These are phyloP conservation scores for Myotisia sp. DNA, from an alignment of 2,329 filamentous ascomycete genomes.

Conservation along the genomic window DNA sequence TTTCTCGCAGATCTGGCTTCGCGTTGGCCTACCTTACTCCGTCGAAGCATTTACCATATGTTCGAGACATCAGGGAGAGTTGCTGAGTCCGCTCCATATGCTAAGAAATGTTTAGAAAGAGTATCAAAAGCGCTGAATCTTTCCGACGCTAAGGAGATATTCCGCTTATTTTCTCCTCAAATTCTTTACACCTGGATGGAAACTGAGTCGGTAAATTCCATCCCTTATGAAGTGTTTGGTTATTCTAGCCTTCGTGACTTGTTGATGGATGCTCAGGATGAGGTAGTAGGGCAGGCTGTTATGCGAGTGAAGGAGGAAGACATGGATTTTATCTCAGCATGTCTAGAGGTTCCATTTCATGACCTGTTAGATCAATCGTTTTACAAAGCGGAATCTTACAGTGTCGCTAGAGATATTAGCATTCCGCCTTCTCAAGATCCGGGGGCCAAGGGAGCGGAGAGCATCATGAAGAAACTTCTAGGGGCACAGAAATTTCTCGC, in stretches of 20 bases:
- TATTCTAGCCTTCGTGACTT: slow-evolving; percentile 57
- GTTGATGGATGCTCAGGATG: slow-evolving; percentile 55
- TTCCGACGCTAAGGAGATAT: slow-evolving; percentile 53
- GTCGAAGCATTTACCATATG: slow-evolving; percentile 80
- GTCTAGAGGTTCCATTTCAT: slow-evolving; percentile 40
- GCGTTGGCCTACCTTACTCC: slow-evolving; percentile 70
- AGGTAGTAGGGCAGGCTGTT: slow-evolving; percentile 64
- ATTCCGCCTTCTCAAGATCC: slow-evolving; percentile 29
- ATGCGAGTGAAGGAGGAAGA: slow-evolving; percentile 63
- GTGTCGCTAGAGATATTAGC: slow-evolving; percentile 59
- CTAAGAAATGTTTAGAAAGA: slow-evolving; percentile 52
- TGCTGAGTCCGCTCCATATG: slow-evolving; percentile 50
- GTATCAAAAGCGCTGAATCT: slow-evolving; percentile 55
- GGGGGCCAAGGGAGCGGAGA: slow-evolving; percentile 45
- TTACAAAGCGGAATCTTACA: slow-evolving; percentile 66
- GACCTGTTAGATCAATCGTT: slow-evolving; percentile 56
- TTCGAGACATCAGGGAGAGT: slow-evolving; percentile 78
- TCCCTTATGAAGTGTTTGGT: slow-evolving; percentile 76
- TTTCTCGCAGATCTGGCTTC: slow-evolving; percentile 65
- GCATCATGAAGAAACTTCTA: slow-evolving; percentile 52
- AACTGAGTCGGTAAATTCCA: slow-evolving; percentile 47
- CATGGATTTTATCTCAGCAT: slow-evolving; percentile 44
- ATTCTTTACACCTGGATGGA: slow-evolving; percentile 84
- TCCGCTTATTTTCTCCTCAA: slow-evolving; percentile 73
- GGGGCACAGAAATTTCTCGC: slow-evolving; percentile 51